phyloP scores from a whole-genome alignment of 371 early-diverging fungal genomes.

The Rhizopus sp. region DNA sequence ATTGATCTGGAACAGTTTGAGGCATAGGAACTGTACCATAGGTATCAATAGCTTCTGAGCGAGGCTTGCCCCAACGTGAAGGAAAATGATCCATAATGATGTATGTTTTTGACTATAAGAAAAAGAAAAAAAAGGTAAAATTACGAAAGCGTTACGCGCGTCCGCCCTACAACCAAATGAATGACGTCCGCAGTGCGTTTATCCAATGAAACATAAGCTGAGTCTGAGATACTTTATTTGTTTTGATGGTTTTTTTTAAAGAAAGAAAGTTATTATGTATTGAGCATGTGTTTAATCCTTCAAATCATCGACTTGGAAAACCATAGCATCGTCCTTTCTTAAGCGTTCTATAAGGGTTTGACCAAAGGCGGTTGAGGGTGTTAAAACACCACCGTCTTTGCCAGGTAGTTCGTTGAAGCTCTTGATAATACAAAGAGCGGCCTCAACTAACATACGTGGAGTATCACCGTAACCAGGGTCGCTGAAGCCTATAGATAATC shows the following conservation, averaged over 20 bases:
- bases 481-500: conserved; percentile 28
- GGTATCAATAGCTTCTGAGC: conserved; percentile 60
- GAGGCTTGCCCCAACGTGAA: conserved; percentile 83
- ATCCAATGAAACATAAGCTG: not conserved
- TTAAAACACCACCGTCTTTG: conserved; percentile 68
- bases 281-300: no score
- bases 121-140: not conserved
- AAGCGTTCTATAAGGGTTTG: conserved; percentile 63
- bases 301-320: conserved; percentile 52
- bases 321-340: conserved; percentile 51
- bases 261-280: no score
- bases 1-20: conserved; percentile 43
- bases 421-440: conserved; percentile 60
- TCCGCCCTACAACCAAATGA: not conserved
- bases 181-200: not conserved
- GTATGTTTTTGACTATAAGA: not conserved
- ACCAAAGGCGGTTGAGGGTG: conserved; percentile 77
- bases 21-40: conserved; percentile 64
- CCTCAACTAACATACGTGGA: conserved; percentile 62
- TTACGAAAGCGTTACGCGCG: conserved; percentile 6
- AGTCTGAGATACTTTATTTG: not conserved
- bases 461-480: conserved; percentile 84
- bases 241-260: not conserved
- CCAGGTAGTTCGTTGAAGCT: conserved; percentile 47
- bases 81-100: conserved; percentile 76